Evolutionary conservation across 768 basidiomycete species (phyloP), one percentile per base, ranked within the genome.

Genomic region (Calocera cornea): DNA sequence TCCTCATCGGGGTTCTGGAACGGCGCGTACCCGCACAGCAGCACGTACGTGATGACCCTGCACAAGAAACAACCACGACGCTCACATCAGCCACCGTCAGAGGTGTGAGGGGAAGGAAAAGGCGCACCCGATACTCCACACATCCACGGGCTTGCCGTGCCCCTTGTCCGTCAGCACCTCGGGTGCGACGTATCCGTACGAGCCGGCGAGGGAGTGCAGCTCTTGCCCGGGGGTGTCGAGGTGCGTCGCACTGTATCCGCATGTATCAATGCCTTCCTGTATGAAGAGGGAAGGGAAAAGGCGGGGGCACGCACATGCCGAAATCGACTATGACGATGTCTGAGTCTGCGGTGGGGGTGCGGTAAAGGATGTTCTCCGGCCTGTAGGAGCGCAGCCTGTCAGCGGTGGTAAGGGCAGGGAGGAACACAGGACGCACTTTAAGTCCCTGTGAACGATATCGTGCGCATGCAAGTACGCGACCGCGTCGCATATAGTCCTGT

Each of bases 321-420:
- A 99, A 99, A 77, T 98, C 97, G 5, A 86, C 95, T 47, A 98
- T 93, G 67, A 99, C 95, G 64, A 98, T 83, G 70, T 89, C 89
- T n/a, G 90, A 91, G 19, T 88, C 81, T 11, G 81, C 74, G 1
- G 85, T 88, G 70, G 81, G 86, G 2, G 89, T 91, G 41, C 90
- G 86, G 75, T 92, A 97, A 2, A 99, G 81, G 68, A 99, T 95
- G 74, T 98, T 98, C 77, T 99, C 97, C 0, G 97, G 97, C 75
- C 89, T 92, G 60, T 34, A n/a, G 24, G 22, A 66, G 29, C 66
- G 27, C 17, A 22, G 34, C 41, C 67, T 7, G 16, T 34, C 41
- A 14, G 17, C 11, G 47, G n/a, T n/a, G n/a, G n/a, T n/a, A n/a
- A n/a, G n/a, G n/a, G n/a, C n/a, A n/a, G n/a, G n/a, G n/a, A n/a